Percentiles rank a stretch among this genome's conserved stretches.
phyloP scores from a whole-genome alignment of 306 rosid genomes.

The Hippophae rhamnoides region DNA sequence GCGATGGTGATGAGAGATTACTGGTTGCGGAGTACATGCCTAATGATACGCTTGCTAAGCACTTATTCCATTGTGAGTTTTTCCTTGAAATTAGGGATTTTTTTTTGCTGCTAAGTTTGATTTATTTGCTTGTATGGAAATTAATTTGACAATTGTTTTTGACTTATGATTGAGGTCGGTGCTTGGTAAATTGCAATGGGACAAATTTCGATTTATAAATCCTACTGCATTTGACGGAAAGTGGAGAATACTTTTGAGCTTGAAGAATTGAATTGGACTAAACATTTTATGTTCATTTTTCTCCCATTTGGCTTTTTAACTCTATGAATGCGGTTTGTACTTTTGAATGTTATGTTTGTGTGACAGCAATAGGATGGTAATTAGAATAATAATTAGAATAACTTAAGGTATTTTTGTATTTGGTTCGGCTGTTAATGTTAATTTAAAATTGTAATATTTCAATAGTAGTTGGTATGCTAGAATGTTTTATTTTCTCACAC shows the following conservation, averaged over 20 bases:
- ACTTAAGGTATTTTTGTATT: too few relatives aligned
- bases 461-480: too few relatives aligned
- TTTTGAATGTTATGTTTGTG: neutral
- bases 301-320: too few relatives aligned
- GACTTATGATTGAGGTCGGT: neutral
- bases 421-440: too few relatives aligned
- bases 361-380: too few relatives aligned
- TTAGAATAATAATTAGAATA: too few relatives aligned
- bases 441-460: too few relatives aligned
- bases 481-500: too few relatives aligned
- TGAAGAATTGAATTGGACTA: neutral
- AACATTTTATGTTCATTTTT: neutral
- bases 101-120: neutral
- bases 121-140: too few relatives aligned
- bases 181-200: neutral
- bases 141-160: neutral
- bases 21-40: conserved; percentile 79
- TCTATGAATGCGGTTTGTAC: too few relatives aligned
- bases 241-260: neutral
- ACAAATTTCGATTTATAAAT: neutral
- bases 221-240: neutral
- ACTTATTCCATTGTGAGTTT: conserved; percentile 60
- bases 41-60: conserved; percentile 73
- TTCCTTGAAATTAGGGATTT: neutral
- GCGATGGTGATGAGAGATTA: conserved; percentile 75